Conservation (phyloP, 2,329 filamentous ascomycete species). For the Xylariomycetidae sp. region DNA sequence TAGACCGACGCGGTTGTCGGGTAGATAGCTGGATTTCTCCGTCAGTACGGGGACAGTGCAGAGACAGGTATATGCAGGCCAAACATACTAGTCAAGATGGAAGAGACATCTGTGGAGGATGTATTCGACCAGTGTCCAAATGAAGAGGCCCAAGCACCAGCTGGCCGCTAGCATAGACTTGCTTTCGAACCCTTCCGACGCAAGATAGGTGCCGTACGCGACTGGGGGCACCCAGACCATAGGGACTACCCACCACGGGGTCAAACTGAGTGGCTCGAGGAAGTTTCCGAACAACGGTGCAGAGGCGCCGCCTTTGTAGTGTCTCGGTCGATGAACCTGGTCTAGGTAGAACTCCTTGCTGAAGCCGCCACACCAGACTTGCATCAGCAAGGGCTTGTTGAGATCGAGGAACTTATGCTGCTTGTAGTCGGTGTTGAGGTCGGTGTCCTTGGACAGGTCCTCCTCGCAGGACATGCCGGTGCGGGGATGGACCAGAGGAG, state of each 20-base stretch:
- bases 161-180: constrained; percentile 47
- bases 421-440: constrained; percentile 69
- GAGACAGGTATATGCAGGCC: too few species aligned
- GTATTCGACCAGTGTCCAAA: constrained; percentile 93
- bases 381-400: constrained; percentile 73
- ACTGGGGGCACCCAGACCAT: constrained; percentile 78
- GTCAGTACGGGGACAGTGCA: too few species aligned
- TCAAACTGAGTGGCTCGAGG: constrained; percentile 93
- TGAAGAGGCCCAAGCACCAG: constrained; percentile 62
- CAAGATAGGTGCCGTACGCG: constrained; percentile 63
- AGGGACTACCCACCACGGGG: constrained; percentile 89
- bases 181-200: constrained; percentile 54
- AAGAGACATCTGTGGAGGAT: constrained; percentile 84
- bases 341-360: constrained; percentile 94
- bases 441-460: constrained; percentile 82
- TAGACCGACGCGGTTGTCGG: constrained; percentile 82
- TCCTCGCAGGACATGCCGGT: constrained; percentile 89
- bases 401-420: constrained; percentile 92
- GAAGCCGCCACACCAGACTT: constrained; percentile 85
- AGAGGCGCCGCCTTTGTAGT: constrained; percentile 89
- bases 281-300: constrained; percentile 97
- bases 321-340: constrained; percentile 89
- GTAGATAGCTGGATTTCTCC: constrained; percentile 76
- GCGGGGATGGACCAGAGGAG: constrained; percentile 42
- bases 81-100: constrained; percentile 79